These are phyloP conservation scores for Lathyrus aphaca DNA, from an alignment of 306 rosid genomes.

Conservation along the genomic window DNA sequence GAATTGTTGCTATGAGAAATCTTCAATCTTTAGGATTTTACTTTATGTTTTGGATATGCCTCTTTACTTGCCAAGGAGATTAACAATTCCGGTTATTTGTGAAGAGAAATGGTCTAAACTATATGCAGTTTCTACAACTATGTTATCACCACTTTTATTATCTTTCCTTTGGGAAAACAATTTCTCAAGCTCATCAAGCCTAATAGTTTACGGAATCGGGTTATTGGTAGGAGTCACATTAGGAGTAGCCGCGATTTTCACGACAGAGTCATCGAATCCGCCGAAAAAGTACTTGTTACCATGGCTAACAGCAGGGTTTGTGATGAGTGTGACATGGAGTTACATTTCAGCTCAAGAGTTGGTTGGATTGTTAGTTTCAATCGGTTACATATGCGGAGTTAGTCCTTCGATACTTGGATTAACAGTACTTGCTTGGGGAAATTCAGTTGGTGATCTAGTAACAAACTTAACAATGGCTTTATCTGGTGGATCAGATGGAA, in stretches of 20 bases:
- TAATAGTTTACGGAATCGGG: conserved; percentile 46
- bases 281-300: conserved; percentile 50
- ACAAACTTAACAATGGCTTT: conserved; percentile 58
- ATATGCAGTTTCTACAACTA: conserved; percentile 50
- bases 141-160: conserved; percentile 50
- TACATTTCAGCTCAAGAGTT: conserved; percentile 59
- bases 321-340: conserved; percentile 65
- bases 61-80: conserved; percentile 55
- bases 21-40: conserved; percentile 32
- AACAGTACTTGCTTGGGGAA: conserved; percentile 93
- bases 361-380: conserved; percentile 53
- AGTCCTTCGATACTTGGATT: conserved; percentile 82
- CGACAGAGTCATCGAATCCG: conserved; percentile 45
- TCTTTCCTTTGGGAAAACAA: conserved; percentile 35
- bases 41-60: conserved; percentile 51
- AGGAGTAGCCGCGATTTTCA: conserved; percentile 40
- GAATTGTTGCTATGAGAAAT: conserved; percentile 36
- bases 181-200: conserved; percentile 36
- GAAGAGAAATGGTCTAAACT: conserved; percentile 57
- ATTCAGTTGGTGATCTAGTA: conserved; percentile 66
- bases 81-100: conserved; percentile 58
- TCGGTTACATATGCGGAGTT: conserved; percentile 69
- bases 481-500: conserved; percentile 53
- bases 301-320: conserved; percentile 58
- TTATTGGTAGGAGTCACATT: conserved; percentile 42